A percentile compares a stretch with the other conserved stretches of the same genome.
These are phyloP conservation scores for Gnetum montanum DNA, from an alignment of 75 land plant genomes.

Conservation along the genomic window DNA sequence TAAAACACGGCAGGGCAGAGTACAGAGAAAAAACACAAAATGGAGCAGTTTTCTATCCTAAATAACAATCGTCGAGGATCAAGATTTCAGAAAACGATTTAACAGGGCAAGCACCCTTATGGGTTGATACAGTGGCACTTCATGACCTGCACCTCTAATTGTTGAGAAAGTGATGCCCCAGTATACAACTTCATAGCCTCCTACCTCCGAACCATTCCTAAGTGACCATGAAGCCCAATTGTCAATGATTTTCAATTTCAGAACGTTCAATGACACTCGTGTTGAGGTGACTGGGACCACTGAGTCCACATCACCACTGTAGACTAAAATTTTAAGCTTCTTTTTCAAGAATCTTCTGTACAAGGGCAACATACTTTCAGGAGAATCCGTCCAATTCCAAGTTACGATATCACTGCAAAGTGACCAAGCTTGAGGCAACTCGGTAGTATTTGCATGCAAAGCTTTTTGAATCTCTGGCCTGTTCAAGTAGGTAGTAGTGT, in stretches of 20 bases:
- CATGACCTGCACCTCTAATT: slow-evolving; percentile 31
- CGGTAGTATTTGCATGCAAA: slow-evolving; percentile 14
- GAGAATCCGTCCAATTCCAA: too few relatives aligned
- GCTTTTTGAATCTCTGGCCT: slow-evolving; percentile 23
- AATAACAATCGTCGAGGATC: slow-evolving; percentile 5
- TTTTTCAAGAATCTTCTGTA: too few relatives aligned
- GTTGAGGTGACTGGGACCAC: neutral
- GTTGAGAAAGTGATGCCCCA: slow-evolving; percentile 15
- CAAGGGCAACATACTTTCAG: too few relatives aligned
- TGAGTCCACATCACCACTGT: neutral
- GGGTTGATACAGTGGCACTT: slow-evolving; percentile 20
- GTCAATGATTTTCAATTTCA: neutral
- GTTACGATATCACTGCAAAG: too few relatives aligned
- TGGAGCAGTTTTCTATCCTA: too few relatives aligned
- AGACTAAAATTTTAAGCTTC: neutral
- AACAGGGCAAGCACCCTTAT: slow-evolving; percentile 11
- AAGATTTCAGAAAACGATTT: neutral
- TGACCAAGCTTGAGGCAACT: neutral
- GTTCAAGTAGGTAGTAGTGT: slow-evolving; percentile 9
- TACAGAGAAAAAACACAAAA: too few relatives aligned
- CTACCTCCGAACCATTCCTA: neutral
- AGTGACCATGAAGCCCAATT: neutral
- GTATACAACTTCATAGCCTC: neutral
- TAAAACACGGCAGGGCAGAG: too few relatives aligned
- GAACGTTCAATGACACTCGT: neutral